Conservation (phyloP, 805 yeast genomes). For the Candida morakotiae region DNA sequence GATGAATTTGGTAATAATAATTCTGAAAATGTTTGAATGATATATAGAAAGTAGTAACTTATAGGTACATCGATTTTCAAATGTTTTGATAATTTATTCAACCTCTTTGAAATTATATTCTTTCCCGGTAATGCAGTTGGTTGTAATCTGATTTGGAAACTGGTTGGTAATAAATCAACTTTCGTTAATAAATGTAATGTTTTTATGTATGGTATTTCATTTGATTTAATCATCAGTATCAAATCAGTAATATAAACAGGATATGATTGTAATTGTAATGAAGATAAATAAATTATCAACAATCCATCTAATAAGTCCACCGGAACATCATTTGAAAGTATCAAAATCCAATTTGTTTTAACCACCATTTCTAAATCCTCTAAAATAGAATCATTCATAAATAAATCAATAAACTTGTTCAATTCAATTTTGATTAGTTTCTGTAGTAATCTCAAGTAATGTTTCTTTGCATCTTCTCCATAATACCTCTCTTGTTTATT, state of each 20-base stretch:
- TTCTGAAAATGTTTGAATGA: constrained; percentile 39
- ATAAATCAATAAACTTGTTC: constrained; percentile 9
- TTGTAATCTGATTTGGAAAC: constrained; percentile 32
- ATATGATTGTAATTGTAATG: constrained; percentile 38
- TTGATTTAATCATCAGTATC: constrained; percentile 35
- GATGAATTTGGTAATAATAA: constrained; percentile 47
- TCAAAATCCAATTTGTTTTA: constrained; percentile 30
- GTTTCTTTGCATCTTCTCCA: constrained; percentile 45
- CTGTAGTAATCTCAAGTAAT: constrained; percentile 49
- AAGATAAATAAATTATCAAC: constrained; percentile 47
- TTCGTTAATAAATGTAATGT: constrained; percentile 39
- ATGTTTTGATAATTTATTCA: constrained; percentile 8
- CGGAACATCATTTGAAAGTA: constrained; percentile 10
- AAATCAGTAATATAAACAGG: constrained; percentile 53
- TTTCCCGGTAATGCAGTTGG: constrained; percentile 37
- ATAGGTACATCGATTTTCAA: constrained; percentile 11
- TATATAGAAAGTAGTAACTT: constrained; percentile 29
- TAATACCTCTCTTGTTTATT: constrained; percentile 22
- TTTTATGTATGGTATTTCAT: constrained; percentile 47
- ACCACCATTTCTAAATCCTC: constrained; percentile 19
- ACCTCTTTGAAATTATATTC: constrained; percentile 29
- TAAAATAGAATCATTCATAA: constrained; percentile 12
- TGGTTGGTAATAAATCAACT: constrained; percentile 33
- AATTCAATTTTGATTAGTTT: constrained; percentile 47
- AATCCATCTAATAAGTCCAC: constrained; percentile 23